Base-by-base conservation (phyloP, 805 yeast species). In the Candida boleticola region DNA sequence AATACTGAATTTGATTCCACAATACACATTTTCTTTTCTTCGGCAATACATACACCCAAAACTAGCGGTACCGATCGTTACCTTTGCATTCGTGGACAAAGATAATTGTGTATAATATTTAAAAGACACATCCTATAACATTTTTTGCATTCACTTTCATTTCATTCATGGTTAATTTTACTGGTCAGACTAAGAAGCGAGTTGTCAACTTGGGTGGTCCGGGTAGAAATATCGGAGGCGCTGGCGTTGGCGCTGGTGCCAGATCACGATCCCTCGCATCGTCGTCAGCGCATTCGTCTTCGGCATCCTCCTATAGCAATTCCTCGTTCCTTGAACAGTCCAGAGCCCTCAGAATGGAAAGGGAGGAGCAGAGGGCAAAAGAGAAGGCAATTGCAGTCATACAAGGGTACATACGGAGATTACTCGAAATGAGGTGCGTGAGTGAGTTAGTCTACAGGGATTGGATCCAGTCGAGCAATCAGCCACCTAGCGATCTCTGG, bases 111-210 rank as follows among this genome's bases (percentile, higher is more conserved):
- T n/a, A n/a, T n/a, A n/a, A n/a, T n/a, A n/a, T n/a, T n/a, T n/a
- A n/a, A n/a, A n/a, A n/a, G n/a, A n/a, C n/a, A n/a, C n/a, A n/a
- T n/a, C n/a, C n/a, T n/a, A n/a, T n/a, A n/a, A n/a, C n/a, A n/a
- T n/a, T n/a, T n/a, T n/a, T n/a, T n/a, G n/a, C n/a, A n/a, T n/a
- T n/a, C n/a, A n/a, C n/a, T n/a, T n/a, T n/a, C n/a, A n/a, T n/a
- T 23, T 7, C 11, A 23, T 23, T 11, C 31, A 71, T 71, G 75
- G 41, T 70, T 31, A 80, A 82, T 64, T 87, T 86, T 64, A 76
- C 80, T 9, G 95, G 95, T 4, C 82, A 79, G 50, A 68, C 80
- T 16, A 74, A 79, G 47, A 68, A 80, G 40, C 67, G 85, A 29
- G 76, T 76, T 40, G 77, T 85, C 47, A 85, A 92, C 67, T 71